Conservation (phyloP, 805 yeast species). For the Pichia nakasei region DNA sequence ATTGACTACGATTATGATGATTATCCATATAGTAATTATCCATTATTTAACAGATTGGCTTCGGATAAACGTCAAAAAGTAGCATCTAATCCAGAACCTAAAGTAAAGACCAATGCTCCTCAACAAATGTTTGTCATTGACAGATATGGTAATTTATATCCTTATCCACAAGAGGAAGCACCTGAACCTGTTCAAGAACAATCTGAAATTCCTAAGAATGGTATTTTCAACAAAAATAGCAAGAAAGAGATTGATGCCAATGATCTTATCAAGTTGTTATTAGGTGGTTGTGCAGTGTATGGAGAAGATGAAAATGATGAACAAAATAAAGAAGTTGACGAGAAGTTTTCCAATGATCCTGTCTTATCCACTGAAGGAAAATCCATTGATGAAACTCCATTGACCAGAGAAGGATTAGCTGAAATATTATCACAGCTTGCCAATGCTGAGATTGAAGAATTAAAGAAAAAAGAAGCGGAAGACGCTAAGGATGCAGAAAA, state of each 20-base stretch:
- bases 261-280: constrained; percentile 5
- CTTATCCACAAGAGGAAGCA: neutral
- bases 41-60: neutral
- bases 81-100: neutral
- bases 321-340: neutral
- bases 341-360: no score
- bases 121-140: constrained; percentile 9
- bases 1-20: no score
- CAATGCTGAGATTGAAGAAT: neutral
- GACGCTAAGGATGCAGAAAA: neutral
- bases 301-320: neutral
- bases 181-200: neutral
- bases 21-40: neutral
- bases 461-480: neutral
- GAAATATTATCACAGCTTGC: constrained; percentile 4
- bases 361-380: neutral
- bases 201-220: neutral
- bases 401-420: constrained; percentile 9
- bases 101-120: neutral
- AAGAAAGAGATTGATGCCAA: constrained; percentile 7
- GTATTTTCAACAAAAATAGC: neutral
- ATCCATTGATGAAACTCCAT: constrained; percentile 1
- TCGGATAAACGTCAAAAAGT: constrained; percentile 3
- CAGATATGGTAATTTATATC: constrained; percentile 10
- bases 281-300: constrained; percentile 2